Evolutionary conservation across 2,329 filamentous ascomycete genomes (phyloP).

Genomic region (Microsporum ferrugineum): DNA sequence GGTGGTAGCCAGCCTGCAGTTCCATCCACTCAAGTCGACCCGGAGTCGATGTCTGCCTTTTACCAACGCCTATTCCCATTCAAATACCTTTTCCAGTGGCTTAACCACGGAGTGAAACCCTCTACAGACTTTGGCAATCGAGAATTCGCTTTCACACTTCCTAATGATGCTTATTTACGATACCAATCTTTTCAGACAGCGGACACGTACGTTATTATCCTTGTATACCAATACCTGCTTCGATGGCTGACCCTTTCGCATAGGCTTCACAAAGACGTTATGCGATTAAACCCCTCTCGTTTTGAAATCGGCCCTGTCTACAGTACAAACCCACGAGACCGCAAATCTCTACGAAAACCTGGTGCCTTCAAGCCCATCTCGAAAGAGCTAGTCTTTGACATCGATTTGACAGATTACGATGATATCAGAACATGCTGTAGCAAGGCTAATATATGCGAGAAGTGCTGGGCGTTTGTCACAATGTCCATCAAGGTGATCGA

Average conservation of each 20-base stretch:
- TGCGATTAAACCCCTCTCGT: slow-evolving; percentile 76
- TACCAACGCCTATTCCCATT: slow-evolving; percentile 95
- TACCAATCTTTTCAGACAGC: slow-evolving; percentile 70
- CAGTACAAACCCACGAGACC: slow-evolving; percentile 81
- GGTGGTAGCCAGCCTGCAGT: slow-evolving; percentile 21
- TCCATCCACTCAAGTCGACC: slow-evolving; percentile 49
- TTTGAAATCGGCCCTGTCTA: slow-evolving; percentile 99
- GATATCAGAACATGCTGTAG: slow-evolving; percentile 90
- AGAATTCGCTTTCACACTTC: slow-evolving; percentile 92
- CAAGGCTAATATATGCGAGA: slow-evolving; percentile 82
- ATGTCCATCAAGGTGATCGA: slow-evolving; percentile 97
- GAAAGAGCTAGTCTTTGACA: slow-evolving; percentile 97
- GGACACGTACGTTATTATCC: slow-evolving; percentile 41
- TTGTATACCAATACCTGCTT: slow-evolving; percentile 15
- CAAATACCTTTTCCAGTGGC: slow-evolving; percentile 89
- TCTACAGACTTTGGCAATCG: slow-evolving; percentile 81
- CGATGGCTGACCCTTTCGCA: not conserved
- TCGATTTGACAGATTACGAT: slow-evolving; percentile 98
- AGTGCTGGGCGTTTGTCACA: slow-evolving; percentile 94
- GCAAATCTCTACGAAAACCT: slow-evolving; percentile 72
- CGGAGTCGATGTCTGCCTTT: slow-evolving; percentile 81
- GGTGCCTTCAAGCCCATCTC: slow-evolving; percentile 73
- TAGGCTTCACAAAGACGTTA: slow-evolving; percentile 79
- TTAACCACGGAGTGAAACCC: slow-evolving; percentile 82
- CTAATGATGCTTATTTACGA: slow-evolving; percentile 80